Percentiles rank a stretch among this genome's conserved stretches.
Conservation (phyloP, 345 rosid species). For the Acer campestre region DNA sequence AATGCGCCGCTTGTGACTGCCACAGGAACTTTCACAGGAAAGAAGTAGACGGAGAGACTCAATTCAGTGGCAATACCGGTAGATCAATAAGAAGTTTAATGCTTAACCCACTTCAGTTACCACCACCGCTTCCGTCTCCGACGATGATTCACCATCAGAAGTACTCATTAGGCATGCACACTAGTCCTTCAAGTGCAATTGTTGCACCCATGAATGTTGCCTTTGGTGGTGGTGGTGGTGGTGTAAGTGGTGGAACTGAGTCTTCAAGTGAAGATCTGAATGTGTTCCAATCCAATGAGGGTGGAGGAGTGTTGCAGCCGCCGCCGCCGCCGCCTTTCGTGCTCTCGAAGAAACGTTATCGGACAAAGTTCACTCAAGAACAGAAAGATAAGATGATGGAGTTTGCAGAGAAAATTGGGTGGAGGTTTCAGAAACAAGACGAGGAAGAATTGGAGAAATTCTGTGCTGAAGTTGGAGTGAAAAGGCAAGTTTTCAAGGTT, state of each 20-base stretch:
- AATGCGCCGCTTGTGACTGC: conserved; percentile 93
- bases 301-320: conserved; percentile 21
- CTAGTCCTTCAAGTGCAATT: conserved; percentile 55
- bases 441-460: conserved; percentile 64
- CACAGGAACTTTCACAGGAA: conserved; percentile 96
- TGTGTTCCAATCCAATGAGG: conserved; percentile 48
- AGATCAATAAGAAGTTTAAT: conserved; percentile 26
- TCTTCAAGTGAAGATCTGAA: conserved; percentile 83
- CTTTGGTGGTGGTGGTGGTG: conserved; percentile 48
- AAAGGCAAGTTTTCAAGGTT: conserved; percentile 75
- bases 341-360: conserved; percentile 60
- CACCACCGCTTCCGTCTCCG: conserved; percentile 52
- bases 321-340: conserved; percentile 48
- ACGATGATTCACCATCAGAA: conserved; percentile 38
- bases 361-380: conserved; percentile 68
- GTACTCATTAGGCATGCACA: conserved; percentile 33
- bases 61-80: conserved; percentile 26
- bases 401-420: conserved; percentile 73
- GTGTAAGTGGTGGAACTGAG: conserved; percentile 47
- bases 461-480: conserved; percentile 66
- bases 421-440: conserved; percentile 75
- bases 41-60: conserved; percentile 61
- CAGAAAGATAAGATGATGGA: conserved; percentile 85
- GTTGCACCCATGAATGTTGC: conserved; percentile 74
- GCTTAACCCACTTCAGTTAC: conserved; percentile 57